A percentile compares a stretch with the other conserved stretches of the same genome.
These are phyloP conservation scores for Colletotrichum sp. DNA, from an alignment of 2,329 filamentous ascomycete species.

Conservation along the genomic window DNA sequence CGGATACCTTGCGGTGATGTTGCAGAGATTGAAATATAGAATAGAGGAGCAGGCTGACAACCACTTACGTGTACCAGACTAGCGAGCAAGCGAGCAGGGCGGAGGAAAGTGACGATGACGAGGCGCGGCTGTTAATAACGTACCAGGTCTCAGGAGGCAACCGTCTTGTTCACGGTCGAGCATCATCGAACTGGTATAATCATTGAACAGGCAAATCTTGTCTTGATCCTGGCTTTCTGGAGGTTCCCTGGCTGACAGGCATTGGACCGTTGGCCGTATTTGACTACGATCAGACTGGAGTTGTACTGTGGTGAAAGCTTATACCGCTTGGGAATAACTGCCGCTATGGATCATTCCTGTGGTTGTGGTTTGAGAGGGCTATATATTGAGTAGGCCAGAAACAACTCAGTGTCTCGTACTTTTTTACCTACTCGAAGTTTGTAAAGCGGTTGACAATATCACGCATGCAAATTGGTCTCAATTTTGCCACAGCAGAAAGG, in stretches of 20 bases:
- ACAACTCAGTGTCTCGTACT: too few relatives aligned
- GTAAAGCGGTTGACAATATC: background rate
- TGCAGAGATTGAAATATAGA: background rate
- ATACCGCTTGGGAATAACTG: background rate
- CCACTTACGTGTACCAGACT: background rate
- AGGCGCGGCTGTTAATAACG: background rate
- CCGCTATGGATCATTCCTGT: background rate
- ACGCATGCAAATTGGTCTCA: background rate
- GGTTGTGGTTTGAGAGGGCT: fast-evolving
- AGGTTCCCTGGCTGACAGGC: background rate
- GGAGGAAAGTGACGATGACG: background rate
- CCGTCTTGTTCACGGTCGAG: background rate
- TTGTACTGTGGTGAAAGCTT: background rate
- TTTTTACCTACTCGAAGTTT: background rate
- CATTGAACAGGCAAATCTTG: background rate
- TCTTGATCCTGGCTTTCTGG: background rate
- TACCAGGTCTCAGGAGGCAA: background rate
- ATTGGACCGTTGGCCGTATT: background rate
- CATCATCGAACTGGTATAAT: background rate
- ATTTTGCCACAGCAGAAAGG: background rate
- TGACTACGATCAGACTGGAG: background rate
- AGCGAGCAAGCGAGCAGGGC: background rate
- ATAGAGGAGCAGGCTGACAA: background rate
- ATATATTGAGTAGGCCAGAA: background rate
- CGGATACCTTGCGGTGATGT: background rate